Evolutionary conservation across 371 early-diverging fungal species (phyloP).

Genomic region (Mucor circinelloides): DNA sequence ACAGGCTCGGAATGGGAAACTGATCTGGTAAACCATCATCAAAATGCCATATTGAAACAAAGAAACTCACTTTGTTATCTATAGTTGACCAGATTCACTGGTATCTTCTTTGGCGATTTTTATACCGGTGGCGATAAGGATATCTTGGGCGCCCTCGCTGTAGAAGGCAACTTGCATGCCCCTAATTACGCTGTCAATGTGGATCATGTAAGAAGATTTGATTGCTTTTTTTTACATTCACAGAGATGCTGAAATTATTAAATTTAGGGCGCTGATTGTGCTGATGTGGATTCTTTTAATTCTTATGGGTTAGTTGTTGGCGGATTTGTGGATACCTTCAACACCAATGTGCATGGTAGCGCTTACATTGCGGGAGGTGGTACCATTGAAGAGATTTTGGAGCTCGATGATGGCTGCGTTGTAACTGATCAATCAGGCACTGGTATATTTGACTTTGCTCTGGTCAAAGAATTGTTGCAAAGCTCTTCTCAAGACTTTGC

Average conservation of each 20-base stretch:
- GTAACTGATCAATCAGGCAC: neutral
- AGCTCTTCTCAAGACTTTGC: neutral
- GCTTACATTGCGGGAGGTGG: neutral
- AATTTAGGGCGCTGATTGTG: neutral
- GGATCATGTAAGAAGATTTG: neutral
- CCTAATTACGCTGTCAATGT: constrained; percentile 21
- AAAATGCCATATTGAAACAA: too few relatives aligned
- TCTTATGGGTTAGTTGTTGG: constrained; percentile 14
- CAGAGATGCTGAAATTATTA: neutral
- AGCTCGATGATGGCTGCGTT: neutral
- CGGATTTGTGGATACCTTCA: neutral
- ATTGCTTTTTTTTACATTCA: neutral
- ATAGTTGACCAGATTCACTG: constrained; percentile 24
- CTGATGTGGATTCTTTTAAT: neutral
- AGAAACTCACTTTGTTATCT: neutral
- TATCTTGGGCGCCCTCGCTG: constrained; percentile 27
- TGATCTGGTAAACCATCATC: neutral
- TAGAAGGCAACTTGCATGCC: constrained; percentile 20
- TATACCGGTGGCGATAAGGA: constrained; percentile 13
- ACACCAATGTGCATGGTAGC: constrained; percentile 8
- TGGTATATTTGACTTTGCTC: constrained; percentile 3
- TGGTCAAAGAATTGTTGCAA: neutral
- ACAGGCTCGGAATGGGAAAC: neutral
- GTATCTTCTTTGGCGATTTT: constrained; percentile 29
- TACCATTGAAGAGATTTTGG: neutral